These are phyloP conservation scores for Paraurostyla sp. DNA, from an alignment of 73 alveolate species.

Conservation along the genomic window DNA sequence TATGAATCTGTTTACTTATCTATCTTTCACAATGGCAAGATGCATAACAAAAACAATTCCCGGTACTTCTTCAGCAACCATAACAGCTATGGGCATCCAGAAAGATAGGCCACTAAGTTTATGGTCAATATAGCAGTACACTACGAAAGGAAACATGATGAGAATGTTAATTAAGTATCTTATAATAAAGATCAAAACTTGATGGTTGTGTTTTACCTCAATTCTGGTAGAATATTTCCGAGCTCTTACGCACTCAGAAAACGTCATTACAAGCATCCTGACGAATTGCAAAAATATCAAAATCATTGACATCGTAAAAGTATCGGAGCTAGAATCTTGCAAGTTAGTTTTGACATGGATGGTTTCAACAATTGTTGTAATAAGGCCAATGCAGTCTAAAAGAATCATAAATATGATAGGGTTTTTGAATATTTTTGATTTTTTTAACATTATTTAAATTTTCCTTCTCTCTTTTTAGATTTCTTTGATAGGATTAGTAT, in stretches of 20 bases:
- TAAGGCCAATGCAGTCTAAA: not conserved
- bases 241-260: not conserved
- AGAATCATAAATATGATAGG: constrained; percentile 28
- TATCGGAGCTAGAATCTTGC: not conserved
- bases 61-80: constrained; percentile 10
- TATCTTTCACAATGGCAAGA: not conserved
- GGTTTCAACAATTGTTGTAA: constrained; percentile 10
- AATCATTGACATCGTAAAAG: not conserved
- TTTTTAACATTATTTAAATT: not conserved
- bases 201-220: constrained; percentile 29
- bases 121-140: not conserved
- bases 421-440: constrained; percentile 1
- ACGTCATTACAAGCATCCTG: not conserved
- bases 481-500: too few relatives aligned
- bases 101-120: not conserved
- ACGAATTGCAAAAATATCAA: not conserved
- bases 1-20: not conserved
- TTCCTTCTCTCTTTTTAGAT: not conserved
- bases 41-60: constrained; percentile 12
- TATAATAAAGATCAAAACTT: constrained; percentile 16
- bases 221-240: not conserved
- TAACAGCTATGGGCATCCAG: not conserved
- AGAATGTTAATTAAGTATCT: not conserved
- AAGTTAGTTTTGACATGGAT: not conserved
- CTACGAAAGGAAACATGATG: not conserved